Percentiles rank a stretch among this genome's conserved stretches.
Evolutionary conservation across 129 eudicot species (phyloP).

Genomic region (Escallonia rubra): DNA sequence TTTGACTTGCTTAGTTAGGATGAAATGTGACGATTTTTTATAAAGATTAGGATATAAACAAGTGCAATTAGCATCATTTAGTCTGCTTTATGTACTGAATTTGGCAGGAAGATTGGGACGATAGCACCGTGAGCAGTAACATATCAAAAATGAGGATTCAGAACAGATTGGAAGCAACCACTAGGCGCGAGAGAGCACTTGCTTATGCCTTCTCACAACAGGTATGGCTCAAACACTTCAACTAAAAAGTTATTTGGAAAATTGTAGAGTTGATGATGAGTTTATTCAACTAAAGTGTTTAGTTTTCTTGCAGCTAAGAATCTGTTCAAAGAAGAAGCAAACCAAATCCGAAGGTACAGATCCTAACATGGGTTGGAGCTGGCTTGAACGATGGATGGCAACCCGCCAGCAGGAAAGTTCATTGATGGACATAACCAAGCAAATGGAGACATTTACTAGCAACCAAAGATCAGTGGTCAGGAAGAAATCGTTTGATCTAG

Average conservation of each 20-base stretch:
- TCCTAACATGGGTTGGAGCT: conserved; percentile 69
- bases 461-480: conserved; percentile 26
- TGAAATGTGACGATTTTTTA: too few species aligned
- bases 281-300: background rate
- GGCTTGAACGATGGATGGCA: conserved; percentile 98
- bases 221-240: conserved; percentile 23
- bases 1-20: too few species aligned
- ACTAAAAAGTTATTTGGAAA: background rate
- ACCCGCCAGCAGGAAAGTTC: conserved; percentile 65
- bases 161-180: conserved; percentile 73
- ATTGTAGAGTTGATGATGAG: background rate
- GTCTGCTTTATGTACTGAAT: background rate
- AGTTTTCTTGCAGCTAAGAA: conserved; percentile 45
- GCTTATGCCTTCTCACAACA: conserved; percentile 98
- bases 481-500: conserved; percentile 37
- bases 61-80: too few species aligned
- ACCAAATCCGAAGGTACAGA: conserved; percentile 43
- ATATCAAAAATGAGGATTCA: conserved; percentile 68
- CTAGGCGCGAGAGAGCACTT: conserved; percentile 86
- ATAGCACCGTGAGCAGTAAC: conserved; percentile 75
- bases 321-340: conserved; percentile 72
- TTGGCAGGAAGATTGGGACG: conserved; percentile 86
- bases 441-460: conserved; percentile 27
- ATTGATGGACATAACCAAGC: conserved; percentile 40
- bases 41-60: too few species aligned